A percentile compares a stretch with the other conserved stretches of the same genome.
phyloP scores from a whole-genome alignment of 73 alveolate species.

The Paramecium sonneborni region DNA sequence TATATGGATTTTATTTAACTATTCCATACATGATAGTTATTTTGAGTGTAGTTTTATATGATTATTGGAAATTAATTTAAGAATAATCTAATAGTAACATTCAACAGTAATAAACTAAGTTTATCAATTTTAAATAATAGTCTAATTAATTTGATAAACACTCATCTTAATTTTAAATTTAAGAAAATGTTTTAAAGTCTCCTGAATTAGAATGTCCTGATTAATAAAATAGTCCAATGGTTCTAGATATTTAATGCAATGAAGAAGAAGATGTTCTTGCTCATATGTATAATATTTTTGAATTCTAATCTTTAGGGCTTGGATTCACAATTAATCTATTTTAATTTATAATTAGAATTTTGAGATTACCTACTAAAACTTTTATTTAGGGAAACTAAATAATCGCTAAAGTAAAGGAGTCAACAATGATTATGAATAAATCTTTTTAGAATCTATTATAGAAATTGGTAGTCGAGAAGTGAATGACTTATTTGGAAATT shows the following conservation, averaged over 20 bases:
- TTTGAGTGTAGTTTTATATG: neutral
- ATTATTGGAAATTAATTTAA: neutral
- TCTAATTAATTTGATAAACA: neutral
- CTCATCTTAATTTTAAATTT: neutral
- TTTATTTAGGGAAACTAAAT: neutral
- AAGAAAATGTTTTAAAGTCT: neutral
- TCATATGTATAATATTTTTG: neutral
- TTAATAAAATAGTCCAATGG: neutral
- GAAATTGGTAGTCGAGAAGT: constrained; percentile 49
- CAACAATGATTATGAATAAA: neutral
- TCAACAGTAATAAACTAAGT: neutral
- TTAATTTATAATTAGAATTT: neutral
- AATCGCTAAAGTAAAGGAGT: neutral
- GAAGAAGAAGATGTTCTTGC: constrained; percentile 15
- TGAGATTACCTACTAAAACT: constrained; percentile 9
- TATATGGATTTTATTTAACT: neutral
- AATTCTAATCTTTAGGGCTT: neutral
- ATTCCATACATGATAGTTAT: neutral
- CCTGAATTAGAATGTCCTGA: neutral
- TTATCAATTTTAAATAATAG: neutral
- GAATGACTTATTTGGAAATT: neutral
- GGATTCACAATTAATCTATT: constrained; percentile 37
- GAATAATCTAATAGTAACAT: neutral
- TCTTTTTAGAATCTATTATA: neutral
- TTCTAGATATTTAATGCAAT: neutral